Conservation (phyloP, 2,329 filamentous ascomycete genomes). For the Phaeosphaeriaceae sp. region DNA sequence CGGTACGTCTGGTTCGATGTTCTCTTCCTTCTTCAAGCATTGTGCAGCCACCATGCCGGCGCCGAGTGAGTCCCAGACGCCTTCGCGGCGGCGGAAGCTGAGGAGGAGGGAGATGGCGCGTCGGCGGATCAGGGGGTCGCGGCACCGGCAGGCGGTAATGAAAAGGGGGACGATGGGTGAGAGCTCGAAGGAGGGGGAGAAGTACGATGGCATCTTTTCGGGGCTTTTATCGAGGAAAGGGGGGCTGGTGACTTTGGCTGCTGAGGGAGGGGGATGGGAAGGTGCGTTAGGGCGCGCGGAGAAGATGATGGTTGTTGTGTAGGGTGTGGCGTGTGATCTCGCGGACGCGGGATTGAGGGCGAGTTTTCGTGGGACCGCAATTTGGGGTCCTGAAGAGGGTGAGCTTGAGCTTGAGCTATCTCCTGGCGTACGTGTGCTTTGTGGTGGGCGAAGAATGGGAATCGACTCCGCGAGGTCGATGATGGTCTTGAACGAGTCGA, state of each 20-base stretch:
- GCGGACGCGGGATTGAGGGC: constrained; percentile 19
- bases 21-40: constrained; percentile 31
- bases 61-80: constrained; percentile 35
- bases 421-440: neutral
- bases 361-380: constrained; percentile 6
- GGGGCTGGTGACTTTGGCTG: neutral
- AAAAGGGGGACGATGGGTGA: constrained; percentile 37
- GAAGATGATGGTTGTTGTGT: neutral
- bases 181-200: constrained; percentile 38
- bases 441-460: constrained; percentile 17
- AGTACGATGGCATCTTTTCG: constrained; percentile 3
- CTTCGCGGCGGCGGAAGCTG: constrained; percentile 32
- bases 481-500: constrained; percentile 29
- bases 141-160: constrained; percentile 32
- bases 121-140: constrained; percentile 34
- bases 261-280: neutral
- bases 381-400: neutral
- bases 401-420: neutral
- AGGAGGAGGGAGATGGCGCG: constrained; percentile 33
- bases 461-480: constrained; percentile 37
- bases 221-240: constrained; percentile 5
- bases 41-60: constrained; percentile 31
- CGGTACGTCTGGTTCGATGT: neutral
- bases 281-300: neutral
- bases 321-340: constrained; percentile 13